phyloP scores from a whole-genome alignment of 352 stramenopile species.

The Globisporangium splendens region DNA sequence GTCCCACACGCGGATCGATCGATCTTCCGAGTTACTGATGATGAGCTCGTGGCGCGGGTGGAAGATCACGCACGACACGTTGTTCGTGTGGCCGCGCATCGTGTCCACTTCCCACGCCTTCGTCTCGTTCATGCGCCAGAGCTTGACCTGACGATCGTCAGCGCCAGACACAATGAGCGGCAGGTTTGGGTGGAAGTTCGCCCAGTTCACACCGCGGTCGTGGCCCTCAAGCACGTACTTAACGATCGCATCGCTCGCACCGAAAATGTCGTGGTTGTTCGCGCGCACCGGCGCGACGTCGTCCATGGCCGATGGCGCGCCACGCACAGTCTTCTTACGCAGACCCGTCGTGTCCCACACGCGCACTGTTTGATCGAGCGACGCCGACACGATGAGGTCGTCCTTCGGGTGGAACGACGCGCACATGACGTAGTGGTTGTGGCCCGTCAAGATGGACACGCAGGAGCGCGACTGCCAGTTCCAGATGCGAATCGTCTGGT shows the following conservation, averaged over 20 bases:
- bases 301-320: conserved; percentile 78
- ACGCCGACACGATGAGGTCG: conserved; percentile 98
- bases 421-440: conserved; percentile 99
- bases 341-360: conserved; percentile 99
- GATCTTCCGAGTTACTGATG: conserved; percentile 99
- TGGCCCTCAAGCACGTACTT: conserved; percentile 99
- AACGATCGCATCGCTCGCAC: conserved; percentile 98
- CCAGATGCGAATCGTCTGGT: conserved; percentile 99
- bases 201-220: conserved; percentile 99
- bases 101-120: conserved; percentile 99
- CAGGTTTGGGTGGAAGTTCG: conserved; percentile 97
- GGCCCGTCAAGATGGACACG: conserved; percentile 98
- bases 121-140: conserved; percentile 99
- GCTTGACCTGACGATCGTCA: conserved; percentile 99
- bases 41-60: conserved; percentile 99
- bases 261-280: conserved; percentile 96
- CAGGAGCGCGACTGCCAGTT: conserved; percentile 99
- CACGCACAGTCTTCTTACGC: conserved; percentile 97
- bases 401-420: conserved; percentile 99
- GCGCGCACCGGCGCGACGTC: conserved; percentile 58
- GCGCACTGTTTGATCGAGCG: conserved; percentile 97
- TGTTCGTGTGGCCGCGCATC: conserved; percentile 99
- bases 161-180: conserved; percentile 97
- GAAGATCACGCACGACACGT: conserved; percentile 99
- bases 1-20: conserved; percentile 99